Evolutionary conservation across 2,329 filamentous ascomycete genomes (phyloP).

Genomic region (Teratosphaeria destructans): DNA sequence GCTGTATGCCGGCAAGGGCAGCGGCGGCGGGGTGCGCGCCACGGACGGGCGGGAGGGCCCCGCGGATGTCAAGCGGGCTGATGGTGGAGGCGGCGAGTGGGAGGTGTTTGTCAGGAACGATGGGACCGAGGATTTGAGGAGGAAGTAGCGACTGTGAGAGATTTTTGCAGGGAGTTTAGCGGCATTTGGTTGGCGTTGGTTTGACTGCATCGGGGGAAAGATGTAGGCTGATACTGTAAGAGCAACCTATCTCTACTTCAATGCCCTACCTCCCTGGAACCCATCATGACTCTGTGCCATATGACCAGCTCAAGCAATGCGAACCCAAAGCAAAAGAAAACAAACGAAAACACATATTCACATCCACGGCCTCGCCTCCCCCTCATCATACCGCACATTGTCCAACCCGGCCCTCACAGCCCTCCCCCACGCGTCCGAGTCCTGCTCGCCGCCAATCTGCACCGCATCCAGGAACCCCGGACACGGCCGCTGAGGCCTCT

Average conservation of each 20-base stretch:
- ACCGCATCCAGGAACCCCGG: not conserved
- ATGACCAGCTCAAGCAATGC: too few species aligned
- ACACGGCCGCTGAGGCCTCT: not conserved
- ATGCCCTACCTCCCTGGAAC: too few species aligned
- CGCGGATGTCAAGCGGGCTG: not conserved
- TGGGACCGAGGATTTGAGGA: constrained; percentile 39
- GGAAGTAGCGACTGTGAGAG: constrained; percentile 29
- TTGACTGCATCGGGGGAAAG: too few species aligned
- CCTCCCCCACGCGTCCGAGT: not conserved
- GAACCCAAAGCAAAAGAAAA: too few species aligned
- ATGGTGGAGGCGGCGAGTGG: constrained; percentile 12
- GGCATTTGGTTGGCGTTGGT: not conserved
- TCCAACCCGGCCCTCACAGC: not conserved
- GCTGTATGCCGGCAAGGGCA: constrained; percentile 58
- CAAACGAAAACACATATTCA: not conserved
- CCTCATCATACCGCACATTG: not conserved
- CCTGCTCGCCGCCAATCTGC: not conserved
- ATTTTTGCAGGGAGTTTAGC: not conserved
- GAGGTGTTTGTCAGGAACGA: constrained; percentile 19
- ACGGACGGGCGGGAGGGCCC: constrained; percentile 21
- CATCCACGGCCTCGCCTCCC: not conserved
- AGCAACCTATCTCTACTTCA: not conserved
- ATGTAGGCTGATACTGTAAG: not conserved
- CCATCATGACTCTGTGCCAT: not conserved
- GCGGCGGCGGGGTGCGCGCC: constrained; percentile 12